Conservation (phyloP, 2,329 filamentous ascomycete genomes). For the Hymenoscyphus scutula region DNA sequence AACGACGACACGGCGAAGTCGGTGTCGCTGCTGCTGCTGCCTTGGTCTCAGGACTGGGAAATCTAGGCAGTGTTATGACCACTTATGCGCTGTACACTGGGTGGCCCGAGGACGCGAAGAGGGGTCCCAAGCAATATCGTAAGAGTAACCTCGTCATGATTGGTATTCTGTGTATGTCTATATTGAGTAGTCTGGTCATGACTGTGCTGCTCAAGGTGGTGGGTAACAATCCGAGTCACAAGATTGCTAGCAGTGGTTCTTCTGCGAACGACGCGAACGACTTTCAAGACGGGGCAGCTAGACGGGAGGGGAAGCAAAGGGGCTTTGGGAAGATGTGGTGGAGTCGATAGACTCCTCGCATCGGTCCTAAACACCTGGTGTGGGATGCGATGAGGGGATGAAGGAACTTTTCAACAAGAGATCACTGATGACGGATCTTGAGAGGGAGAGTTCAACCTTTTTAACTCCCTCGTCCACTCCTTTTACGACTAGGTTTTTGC, state of each 20-base stretch:
- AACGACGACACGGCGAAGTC: constrained; percentile 83
- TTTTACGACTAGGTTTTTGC: not conserved
- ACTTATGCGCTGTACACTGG: constrained; percentile 88
- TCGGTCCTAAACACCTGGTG: not conserved
- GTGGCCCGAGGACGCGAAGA: constrained; percentile 73
- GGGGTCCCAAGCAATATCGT: constrained; percentile 69
- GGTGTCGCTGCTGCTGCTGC: constrained; percentile 84
- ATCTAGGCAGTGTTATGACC: constrained; percentile 80
- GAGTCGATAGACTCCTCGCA: constrained; percentile 23
- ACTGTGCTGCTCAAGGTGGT: constrained; percentile 59
- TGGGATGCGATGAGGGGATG: not conserved
- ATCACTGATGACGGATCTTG: not conserved
- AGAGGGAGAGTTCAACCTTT: constrained; percentile 26
- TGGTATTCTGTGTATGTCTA: constrained; percentile 76
- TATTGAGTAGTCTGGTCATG: constrained; percentile 69
- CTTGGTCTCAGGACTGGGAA: constrained; percentile 82
- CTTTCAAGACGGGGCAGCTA: constrained; percentile 59
- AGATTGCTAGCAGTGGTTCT: constrained; percentile 41
- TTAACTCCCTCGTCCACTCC: constrained; percentile 4
- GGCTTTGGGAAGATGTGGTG: constrained; percentile 49
- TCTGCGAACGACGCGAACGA: constrained; percentile 41
- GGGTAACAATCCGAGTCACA: constrained; percentile 52
- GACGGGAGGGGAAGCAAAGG: constrained; percentile 55
- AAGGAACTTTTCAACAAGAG: constrained; percentile 29
- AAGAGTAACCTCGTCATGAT: constrained; percentile 88